Evolutionary conservation across 2,329 filamentous ascomycete genomes (phyloP).

Genomic region (Diaporthe nobilis): DNA sequence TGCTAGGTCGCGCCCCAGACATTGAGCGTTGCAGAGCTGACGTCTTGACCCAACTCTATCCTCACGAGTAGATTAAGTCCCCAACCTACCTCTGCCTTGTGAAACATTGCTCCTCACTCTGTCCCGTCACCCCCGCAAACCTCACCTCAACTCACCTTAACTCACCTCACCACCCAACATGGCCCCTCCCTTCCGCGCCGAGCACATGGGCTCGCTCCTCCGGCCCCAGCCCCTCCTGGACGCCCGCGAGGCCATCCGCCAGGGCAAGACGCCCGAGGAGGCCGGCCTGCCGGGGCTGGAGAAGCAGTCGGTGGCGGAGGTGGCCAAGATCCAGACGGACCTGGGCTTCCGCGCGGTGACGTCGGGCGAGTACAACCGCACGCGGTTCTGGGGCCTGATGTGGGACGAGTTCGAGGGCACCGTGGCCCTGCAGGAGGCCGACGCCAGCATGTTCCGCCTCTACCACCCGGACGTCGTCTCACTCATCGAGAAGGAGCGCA

Average conservation of each 20-base stretch:
- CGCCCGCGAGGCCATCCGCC: conserved; percentile 71
- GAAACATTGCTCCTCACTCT: not conserved
- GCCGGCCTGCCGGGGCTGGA: conserved; percentile 72
- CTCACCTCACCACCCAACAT: conserved; percentile 41
- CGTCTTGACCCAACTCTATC: not conserved
- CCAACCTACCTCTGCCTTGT: not conserved
- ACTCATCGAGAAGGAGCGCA: conserved; percentile 65
- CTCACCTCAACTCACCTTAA: not conserved
- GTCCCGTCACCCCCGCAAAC: not conserved
- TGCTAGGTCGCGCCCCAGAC: conserved; percentile 10
- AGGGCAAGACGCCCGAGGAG: conserved; percentile 66
- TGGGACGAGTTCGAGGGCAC: conserved; percentile 69
- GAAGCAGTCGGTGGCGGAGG: conserved; percentile 74
- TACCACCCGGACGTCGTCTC: conserved; percentile 70
- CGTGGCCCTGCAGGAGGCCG: conserved; percentile 63
- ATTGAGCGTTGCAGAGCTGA: not conserved
- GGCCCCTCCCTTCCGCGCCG: conserved; percentile 53
- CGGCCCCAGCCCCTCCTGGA: conserved; percentile 52
- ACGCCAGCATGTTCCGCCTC: conserved; percentile 65
- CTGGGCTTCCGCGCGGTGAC: conserved; percentile 77
- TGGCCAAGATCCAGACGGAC: conserved; percentile 77
- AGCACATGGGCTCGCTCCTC: conserved; percentile 55
- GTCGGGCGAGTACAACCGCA: conserved; percentile 77
- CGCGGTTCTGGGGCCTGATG: conserved; percentile 66
- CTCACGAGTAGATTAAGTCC: not conserved